phyloP scores from a whole-genome alignment of 495 filamentous ascomycete genomes.

The Penicillium diatomitis region DNA sequence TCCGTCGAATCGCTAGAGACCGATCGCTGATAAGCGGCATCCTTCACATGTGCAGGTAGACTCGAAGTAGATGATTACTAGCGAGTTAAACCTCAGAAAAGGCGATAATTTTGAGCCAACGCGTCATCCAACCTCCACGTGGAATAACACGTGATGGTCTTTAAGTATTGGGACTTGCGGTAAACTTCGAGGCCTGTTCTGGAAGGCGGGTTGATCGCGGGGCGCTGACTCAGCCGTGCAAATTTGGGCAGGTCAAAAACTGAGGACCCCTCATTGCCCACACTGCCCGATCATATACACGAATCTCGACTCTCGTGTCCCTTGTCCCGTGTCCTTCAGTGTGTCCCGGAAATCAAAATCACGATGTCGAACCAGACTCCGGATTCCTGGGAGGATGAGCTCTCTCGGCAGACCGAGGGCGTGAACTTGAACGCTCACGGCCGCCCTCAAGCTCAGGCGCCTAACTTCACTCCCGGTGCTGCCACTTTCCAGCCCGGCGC shows the following conservation, averaged over 20 bases:
- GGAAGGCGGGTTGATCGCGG: constrained; percentile 7
- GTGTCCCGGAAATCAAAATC: constrained; percentile 13
- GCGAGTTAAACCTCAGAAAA: no score
- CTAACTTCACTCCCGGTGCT: constrained; percentile 26
- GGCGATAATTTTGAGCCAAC: no score
- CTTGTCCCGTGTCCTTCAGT: constrained; percentile 21
- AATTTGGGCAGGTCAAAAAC: constrained; percentile 12
- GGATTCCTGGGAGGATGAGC: constrained; percentile 94
- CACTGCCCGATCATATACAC: background rate
- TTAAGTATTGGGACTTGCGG: no score
- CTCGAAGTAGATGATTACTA: no score
- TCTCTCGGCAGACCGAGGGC: constrained; percentile 76
- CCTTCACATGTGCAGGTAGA: no score
- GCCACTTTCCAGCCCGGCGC: constrained; percentile 64
- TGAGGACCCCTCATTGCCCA: constrained; percentile 13
- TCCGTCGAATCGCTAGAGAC: background rate
- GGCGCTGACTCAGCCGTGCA: constrained; percentile 34
- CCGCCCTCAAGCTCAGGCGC: constrained; percentile 56
- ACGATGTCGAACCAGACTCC: constrained; percentile 71
- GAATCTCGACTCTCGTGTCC: constrained; percentile 12
- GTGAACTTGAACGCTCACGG: constrained; percentile 72
- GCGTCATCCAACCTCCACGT: no score
- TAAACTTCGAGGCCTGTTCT: no score
- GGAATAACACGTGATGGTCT: constrained; percentile 11
- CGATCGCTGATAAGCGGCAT: background rate